These are phyloP conservation scores for Diplocarpon rosae DNA, from an alignment of 2,329 filamentous ascomycete genomes.

Conservation along the genomic window DNA sequence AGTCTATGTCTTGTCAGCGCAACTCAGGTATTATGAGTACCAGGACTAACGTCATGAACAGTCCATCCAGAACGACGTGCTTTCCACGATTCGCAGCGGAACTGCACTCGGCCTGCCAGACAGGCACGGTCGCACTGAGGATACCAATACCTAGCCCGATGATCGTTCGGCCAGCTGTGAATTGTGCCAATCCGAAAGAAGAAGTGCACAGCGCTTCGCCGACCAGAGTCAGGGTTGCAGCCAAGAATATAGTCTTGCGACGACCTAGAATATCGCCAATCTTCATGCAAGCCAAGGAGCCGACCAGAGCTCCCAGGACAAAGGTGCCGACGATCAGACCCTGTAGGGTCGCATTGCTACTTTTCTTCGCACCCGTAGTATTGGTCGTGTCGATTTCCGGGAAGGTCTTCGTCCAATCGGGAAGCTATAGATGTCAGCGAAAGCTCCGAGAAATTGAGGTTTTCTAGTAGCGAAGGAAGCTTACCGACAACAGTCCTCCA, in stretches of 20 bases:
- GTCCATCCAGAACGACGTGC: slow-evolving; percentile 30
- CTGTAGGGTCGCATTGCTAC: slow-evolving; percentile 29
- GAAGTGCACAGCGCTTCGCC: slow-evolving; percentile 33
- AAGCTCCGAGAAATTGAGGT: too few relatives aligned
- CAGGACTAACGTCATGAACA: slow-evolving; percentile 24
- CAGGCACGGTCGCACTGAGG: slow-evolving; percentile 31
- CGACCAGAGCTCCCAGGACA: slow-evolving; percentile 29
- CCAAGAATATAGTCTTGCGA: slow-evolving; percentile 31
- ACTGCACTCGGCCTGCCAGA: slow-evolving; percentile 32
- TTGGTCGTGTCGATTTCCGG: slow-evolving; percentile 31
- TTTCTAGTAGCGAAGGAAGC: neutral
- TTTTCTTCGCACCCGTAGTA: slow-evolving; percentile 25
- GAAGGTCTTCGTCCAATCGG: slow-evolving; percentile 27
- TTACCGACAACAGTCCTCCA: slow-evolving; percentile 27
- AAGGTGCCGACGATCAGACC: slow-evolving; percentile 24
- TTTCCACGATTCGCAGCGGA: slow-evolving; percentile 33
- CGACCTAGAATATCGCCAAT: slow-evolving; percentile 33
- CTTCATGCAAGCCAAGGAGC: slow-evolving; percentile 29
- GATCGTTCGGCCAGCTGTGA: slow-evolving; percentile 32
- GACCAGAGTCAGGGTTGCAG: slow-evolving; percentile 31
- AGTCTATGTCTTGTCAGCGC: slow-evolving; percentile 14
- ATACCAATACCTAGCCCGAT: slow-evolving; percentile 31
- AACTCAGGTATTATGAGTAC: neutral
- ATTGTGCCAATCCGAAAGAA: slow-evolving; percentile 31
- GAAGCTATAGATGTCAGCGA: slow-evolving; percentile 1